Percentiles rank a stretch among this genome's conserved stretches.
phyloP scores from a whole-genome alignment of 2,329 filamentous ascomycete genomes.

The Cladosporium sp. region DNA sequence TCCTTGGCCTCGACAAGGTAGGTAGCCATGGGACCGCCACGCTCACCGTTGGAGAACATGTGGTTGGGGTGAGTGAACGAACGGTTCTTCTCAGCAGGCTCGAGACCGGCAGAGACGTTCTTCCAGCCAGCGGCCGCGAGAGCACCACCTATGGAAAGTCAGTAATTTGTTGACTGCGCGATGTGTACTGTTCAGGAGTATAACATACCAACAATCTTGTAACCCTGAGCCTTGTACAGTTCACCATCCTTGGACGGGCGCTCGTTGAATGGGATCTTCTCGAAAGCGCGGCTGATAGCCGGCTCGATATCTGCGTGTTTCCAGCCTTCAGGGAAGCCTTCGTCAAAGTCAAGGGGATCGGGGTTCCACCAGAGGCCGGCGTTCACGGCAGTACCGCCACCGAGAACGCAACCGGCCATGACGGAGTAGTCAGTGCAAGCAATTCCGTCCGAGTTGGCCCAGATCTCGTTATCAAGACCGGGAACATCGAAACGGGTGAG shows the following conservation, averaged over 20 bases:
- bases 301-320: slow-evolving; percentile 61
- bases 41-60: slow-evolving; percentile 67
- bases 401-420: slow-evolving; percentile 71
- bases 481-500: slow-evolving; percentile 72
- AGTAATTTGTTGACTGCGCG: not conserved
- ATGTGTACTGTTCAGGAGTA: not conserved
- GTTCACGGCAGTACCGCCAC: slow-evolving; percentile 67
- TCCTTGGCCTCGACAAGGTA: slow-evolving; percentile 65
- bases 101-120: slow-evolving; percentile 59
- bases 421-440: slow-evolving; percentile 70
- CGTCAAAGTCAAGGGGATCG: slow-evolving; percentile 66
- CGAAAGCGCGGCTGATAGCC: slow-evolving; percentile 64
- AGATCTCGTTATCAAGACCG: slow-evolving; percentile 70
- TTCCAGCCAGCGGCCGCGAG: slow-evolving; percentile 63
- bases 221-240: slow-evolving; percentile 67
- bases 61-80: slow-evolving; percentile 65
- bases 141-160: slow-evolving; percentile 44
- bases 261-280: slow-evolving; percentile 69
- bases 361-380: slow-evolving; percentile 70
- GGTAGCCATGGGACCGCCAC: slow-evolving; percentile 69
- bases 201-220: slow-evolving; percentile 54
- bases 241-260: slow-evolving; percentile 63
- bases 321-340: slow-evolving; percentile 72
- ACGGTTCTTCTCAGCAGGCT: slow-evolving; percentile 64
- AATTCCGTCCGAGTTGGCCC: slow-evolving; percentile 62